A percentile compares a stretch with the other conserved stretches of the same genome.
These are phyloP conservation scores for Metschnikowia peoriensis DNA, from an alignment of 805 yeast genomes.

Conservation along the genomic window DNA sequence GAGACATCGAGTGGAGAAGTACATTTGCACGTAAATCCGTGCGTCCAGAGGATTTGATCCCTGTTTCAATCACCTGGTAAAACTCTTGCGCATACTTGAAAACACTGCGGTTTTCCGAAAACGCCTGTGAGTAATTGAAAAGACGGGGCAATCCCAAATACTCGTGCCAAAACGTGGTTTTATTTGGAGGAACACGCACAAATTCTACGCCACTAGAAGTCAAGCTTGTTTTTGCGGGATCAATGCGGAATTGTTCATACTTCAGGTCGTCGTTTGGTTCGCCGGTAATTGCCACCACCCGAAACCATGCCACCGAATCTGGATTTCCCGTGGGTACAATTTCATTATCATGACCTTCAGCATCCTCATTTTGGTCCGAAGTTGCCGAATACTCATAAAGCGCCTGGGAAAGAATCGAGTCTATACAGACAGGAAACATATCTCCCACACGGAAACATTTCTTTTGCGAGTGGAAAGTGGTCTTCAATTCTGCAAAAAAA, in stretches of 20 bases:
- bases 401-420: conserved; percentile 61
- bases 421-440: conserved; percentile 74
- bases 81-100: conserved; percentile 51
- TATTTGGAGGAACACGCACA: conserved; percentile 34
- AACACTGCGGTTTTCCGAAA: conserved; percentile 26
- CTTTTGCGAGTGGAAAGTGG: conserved; percentile 54
- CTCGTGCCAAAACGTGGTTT: conserved; percentile 41
- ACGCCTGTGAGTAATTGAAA: conserved; percentile 33
- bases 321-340: conserved; percentile 59
- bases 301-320: conserved; percentile 84
- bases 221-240: conserved; percentile 66
- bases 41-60: conserved; percentile 32
- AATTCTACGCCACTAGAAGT: conserved; percentile 62
- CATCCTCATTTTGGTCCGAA: conserved; percentile 24
- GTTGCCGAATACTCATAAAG: conserved; percentile 29
- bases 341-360: conserved; percentile 16
- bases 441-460: conserved; percentile 67
- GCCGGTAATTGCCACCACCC: conserved; percentile 53
- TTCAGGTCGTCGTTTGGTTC: conserved; percentile 17
- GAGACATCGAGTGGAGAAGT: conserved; percentile 61
- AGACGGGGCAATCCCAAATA: conserved; percentile 46
- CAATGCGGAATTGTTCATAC: conserved; percentile 53
- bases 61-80: conserved; percentile 53
- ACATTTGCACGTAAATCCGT: conserved; percentile 57
- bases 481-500: conserved; percentile 58